A percentile compares a stretch with the other conserved stretches of the same genome.
phyloP scores from a whole-genome alignment of 106 monocot genomes.

The Vanilla planifolia region DNA sequence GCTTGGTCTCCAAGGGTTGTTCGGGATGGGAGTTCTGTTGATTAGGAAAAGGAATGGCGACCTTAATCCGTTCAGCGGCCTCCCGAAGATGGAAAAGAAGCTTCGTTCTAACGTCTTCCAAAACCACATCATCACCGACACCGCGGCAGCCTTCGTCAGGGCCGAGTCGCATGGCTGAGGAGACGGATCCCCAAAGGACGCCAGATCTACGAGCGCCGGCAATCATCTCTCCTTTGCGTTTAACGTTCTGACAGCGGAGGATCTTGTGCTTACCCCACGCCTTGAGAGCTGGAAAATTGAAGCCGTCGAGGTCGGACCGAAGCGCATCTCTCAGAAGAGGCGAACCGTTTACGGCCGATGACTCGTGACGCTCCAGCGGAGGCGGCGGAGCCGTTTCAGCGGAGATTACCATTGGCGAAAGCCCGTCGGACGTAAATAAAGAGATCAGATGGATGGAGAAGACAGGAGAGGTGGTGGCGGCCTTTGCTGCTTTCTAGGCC shows the following conservation, averaged over 20 bases:
- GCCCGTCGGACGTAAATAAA: no score
- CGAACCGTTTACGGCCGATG: not conserved
- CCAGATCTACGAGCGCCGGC: not conserved
- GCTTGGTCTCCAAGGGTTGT: no score
- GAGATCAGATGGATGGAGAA: no score
- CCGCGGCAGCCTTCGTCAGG: not conserved
- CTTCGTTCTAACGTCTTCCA: constrained; percentile 11
- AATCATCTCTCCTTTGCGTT: constrained; percentile 20
- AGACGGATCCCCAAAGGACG: not conserved
- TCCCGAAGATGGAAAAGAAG: constrained; percentile 22
- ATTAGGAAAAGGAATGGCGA: not conserved
- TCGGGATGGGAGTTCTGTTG: not conserved
- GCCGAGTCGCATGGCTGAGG: not conserved
- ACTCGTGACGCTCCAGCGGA: not conserved
- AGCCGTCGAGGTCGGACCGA: constrained; percentile 10
- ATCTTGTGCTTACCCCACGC: constrained; percentile 36
- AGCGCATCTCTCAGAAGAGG: not conserved
- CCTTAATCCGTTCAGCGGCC: constrained; percentile 17
- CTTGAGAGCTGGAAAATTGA: constrained; percentile 35
- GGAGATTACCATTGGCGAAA: constrained; percentile 33
- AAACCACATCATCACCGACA: not conserved
- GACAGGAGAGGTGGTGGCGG: no score
- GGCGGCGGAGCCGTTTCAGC: constrained; percentile 18
- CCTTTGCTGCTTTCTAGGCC: no score
- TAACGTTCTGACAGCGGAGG: constrained; percentile 31